Evolutionary conservation across 2,329 filamentous ascomycete species (phyloP).

Genomic region (Aspergillus japonicus): DNA sequence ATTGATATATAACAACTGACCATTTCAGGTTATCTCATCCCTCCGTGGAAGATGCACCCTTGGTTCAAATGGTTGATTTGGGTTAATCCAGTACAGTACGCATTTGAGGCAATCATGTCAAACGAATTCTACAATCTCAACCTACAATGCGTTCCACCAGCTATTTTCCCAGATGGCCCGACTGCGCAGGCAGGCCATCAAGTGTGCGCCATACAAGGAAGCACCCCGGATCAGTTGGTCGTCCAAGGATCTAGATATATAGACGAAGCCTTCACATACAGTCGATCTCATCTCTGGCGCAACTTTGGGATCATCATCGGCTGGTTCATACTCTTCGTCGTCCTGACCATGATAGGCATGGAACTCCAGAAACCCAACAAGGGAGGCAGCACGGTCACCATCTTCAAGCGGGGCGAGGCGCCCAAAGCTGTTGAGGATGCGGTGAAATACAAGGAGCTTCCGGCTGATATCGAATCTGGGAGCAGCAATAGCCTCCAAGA

Average conservation of each 20-base stretch:
- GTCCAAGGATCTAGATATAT: constrained; percentile 60
- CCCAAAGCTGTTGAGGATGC: constrained; percentile 58
- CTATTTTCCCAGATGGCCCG: constrained; percentile 56
- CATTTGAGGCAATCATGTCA: constrained; percentile 65
- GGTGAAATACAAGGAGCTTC: constrained; percentile 49
- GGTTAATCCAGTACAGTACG: constrained; percentile 68
- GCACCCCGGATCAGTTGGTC: constrained; percentile 50
- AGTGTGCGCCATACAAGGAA: constrained; percentile 60
- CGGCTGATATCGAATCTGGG: constrained; percentile 53
- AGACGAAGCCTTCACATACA: constrained; percentile 55
- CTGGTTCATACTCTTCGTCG: constrained; percentile 73
- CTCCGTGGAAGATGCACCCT: constrained; percentile 60
- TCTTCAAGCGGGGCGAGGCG: constrained; percentile 68
- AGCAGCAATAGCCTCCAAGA: constrained; percentile 24
- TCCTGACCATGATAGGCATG: constrained; percentile 73
- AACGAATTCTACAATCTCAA: constrained; percentile 67
- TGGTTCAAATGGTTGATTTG: constrained; percentile 66
- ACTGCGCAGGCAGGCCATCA: constrained; percentile 52
- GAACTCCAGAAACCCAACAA: constrained; percentile 76
- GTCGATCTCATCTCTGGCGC: constrained; percentile 60
- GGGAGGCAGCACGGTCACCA: constrained; percentile 76
- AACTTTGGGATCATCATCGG: constrained; percentile 79
- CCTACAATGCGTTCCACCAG: constrained; percentile 56
- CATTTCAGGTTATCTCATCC: constrained; percentile 59
- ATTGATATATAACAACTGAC: not conserved